Evolutionary conservation across 2,329 filamentous ascomycete genomes (phyloP).

Genomic region (Torrubiella hemipterigena): DNA sequence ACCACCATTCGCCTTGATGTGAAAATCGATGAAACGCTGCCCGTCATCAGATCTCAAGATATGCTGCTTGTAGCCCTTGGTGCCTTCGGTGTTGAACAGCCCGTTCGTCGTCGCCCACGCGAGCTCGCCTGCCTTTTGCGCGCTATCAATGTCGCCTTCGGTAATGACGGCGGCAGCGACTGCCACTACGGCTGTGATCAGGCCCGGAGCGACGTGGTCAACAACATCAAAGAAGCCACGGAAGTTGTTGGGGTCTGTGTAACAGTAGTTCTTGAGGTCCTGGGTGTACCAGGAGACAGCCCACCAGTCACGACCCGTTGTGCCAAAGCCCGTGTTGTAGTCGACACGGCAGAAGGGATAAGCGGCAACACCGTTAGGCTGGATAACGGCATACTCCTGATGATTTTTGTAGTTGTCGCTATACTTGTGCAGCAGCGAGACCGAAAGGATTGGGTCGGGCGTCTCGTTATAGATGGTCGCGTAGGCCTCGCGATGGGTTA

Average conservation of each 20-base stretch:
- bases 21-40: not conserved
- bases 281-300: slow-evolving; percentile 3
- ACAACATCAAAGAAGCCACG: slow-evolving; percentile 2
- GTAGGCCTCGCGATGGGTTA: too few relatives aligned
- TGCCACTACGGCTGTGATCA: not conserved
- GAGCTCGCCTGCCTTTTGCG: not conserved
- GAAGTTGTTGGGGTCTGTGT: slow-evolving; percentile 6
- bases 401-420: too few relatives aligned
- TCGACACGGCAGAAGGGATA: slow-evolving; percentile 1
- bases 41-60: too few relatives aligned
- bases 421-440: too few relatives aligned
- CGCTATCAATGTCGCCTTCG: not conserved
- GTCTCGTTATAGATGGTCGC: too few relatives aligned
- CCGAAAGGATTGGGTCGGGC: too few relatives aligned
- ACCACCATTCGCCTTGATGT: not conserved
- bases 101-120: too few relatives aligned
- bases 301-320: slow-evolving; percentile 7
- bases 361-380: too few relatives aligned
- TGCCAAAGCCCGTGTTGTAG: slow-evolving; percentile 4
- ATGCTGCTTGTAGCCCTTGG: too few relatives aligned
- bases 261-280: slow-evolving; percentile 3
- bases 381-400: too few relatives aligned
- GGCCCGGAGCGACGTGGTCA: not conserved
- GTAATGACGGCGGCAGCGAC: not conserved
- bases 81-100: too few relatives aligned